phyloP scores from a whole-genome alignment of 257 asterid genomes.

The Capsicum chinense region DNA sequence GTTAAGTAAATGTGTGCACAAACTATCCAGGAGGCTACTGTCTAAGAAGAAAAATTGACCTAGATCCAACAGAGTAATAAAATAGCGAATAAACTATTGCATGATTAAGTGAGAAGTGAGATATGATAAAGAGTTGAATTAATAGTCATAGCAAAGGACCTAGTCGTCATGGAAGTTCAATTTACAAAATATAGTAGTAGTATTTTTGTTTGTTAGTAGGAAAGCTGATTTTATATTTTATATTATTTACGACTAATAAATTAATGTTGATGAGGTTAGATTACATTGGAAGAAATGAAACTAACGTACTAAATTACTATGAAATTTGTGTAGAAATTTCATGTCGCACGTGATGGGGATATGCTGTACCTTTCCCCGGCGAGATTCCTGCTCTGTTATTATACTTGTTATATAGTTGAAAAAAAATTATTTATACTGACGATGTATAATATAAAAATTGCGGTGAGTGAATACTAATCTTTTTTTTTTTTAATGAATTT shows the following conservation, averaged over 20 bases:
- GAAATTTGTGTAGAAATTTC: slow-evolving; percentile 25
- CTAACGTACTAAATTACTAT: slow-evolving; percentile 5
- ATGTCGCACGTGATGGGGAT: slow-evolving; percentile 55
- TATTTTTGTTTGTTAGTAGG: slow-evolving; percentile 37
- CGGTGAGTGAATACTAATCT: neutral
- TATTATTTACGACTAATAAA: neutral
- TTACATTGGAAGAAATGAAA: slow-evolving; percentile 26
- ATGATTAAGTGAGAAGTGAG: slow-evolving; percentile 20
- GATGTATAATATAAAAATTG: neutral
- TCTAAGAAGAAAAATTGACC: neutral
- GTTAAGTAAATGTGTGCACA: too few relatives aligned
- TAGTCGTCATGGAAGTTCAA: slow-evolving; percentile 23
- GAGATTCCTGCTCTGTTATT: slow-evolving; percentile 52
- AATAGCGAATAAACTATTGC: slow-evolving; percentile 12
- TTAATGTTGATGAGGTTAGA: slow-evolving; percentile 28
- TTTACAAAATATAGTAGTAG: neutral
- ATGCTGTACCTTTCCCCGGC: slow-evolving; percentile 56
- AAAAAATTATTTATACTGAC: neutral
- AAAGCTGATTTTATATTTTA: slow-evolving; percentile 23
- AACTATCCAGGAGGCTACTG: too few relatives aligned
- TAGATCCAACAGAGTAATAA: neutral
- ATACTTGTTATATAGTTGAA: neutral
- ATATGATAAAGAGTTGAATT: neutral
- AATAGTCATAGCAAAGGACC: slow-evolving; percentile 10
- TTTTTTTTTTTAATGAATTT: neutral